Evolutionary conservation across 2,329 filamentous ascomycete species (phyloP), one percentile per base, ranked within the genome.

Genomic region (Cadophora sp.): DNA sequence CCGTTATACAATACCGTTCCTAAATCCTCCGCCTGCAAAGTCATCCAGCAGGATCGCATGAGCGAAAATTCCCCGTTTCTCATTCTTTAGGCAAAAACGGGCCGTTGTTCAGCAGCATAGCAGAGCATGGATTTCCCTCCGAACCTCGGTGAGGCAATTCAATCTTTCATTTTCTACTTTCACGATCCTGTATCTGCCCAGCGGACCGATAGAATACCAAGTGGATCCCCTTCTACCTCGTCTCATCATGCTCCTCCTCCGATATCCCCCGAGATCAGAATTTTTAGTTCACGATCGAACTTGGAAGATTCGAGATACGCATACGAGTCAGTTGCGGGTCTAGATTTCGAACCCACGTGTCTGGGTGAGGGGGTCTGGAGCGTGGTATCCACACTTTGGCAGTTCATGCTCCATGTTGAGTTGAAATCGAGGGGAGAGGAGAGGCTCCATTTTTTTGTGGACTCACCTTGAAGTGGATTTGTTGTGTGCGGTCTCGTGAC

Each of bases 1-100:
- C 19, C 19, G n/a, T n/a, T n/a, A n/a, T n/a, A n/a, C n/a, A n/a
- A n/a, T n/a, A 6, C 19, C 22, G 11, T 29, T 29, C 31, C 31
- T 59, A 37, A 59, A 40, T 58, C n/a, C 31, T n/a, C 31, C 55
- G 31, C 40, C 53, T 37, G 55, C 55, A 59, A n/a, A 59, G 34
- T 59, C 55, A 7, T 59, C 29, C 55, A 59, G n/a, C 9, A 26
- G 29, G 34, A 24, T 5, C n/a, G 6, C 31, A 29, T 53, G 43
- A n/a, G n/a, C n/a, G n/a, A n/a, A n/a, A n/a, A n/a, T n/a, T n/a
- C n/a, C n/a, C n/a, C n/a, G n/a, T n/a, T n/a, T n/a, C 50, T 14
- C 14, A 29, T 53, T 27, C 12, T 14, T 37, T 59, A 59, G 55
- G 55, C 55, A 59, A 14, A 59, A 4, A 37, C 55, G 55, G 55